Conservation (phyloP, 305 asterid genomes). For the Striga hermonthica region DNA sequence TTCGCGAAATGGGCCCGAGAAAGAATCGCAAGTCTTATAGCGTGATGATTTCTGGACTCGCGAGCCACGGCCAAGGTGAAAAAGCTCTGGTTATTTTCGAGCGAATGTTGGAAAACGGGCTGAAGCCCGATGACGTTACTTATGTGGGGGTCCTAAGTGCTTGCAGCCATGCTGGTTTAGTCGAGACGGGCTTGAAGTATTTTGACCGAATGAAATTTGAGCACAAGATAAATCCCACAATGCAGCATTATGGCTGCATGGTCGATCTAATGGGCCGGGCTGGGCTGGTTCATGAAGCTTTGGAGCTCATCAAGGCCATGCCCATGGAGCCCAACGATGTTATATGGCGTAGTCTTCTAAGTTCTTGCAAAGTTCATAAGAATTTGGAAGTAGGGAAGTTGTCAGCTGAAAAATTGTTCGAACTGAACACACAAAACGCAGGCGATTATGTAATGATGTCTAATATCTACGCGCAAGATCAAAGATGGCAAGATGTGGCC, state of each 20-base stretch:
- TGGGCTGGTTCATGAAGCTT: conserved; percentile 52
- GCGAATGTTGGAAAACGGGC: conserved; percentile 52
- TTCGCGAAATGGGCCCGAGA: conserved; percentile 42
- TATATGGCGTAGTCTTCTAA: conserved; percentile 70
- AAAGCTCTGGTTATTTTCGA: conserved; percentile 53
- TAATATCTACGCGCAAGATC: conserved; percentile 56
- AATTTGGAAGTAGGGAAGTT: conserved; percentile 52
- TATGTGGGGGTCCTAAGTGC: conserved; percentile 69
- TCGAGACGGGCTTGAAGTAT: conserved; percentile 47
- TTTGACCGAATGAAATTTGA: conserved; percentile 54
- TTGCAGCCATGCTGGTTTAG: conserved; percentile 61
- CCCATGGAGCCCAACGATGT: conserved; percentile 61
- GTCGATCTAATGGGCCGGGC: conserved; percentile 73
- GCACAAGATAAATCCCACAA: conserved; percentile 49
- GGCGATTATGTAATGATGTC: conserved; percentile 63
- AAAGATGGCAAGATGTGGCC: conserved; percentile 57
- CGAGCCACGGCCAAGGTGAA: conserved; percentile 55
- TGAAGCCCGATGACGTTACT: conserved; percentile 58
- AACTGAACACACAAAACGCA: conserved; percentile 42
- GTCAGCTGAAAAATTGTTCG: conserved; percentile 46
- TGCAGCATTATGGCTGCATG: conserved; percentile 82
- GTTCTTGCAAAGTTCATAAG: conserved; percentile 58
- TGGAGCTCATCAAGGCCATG: conserved; percentile 55
- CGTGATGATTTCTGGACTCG: conserved; percentile 68
- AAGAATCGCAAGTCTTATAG: conserved; percentile 63